These are phyloP conservation scores for Trichoderma sp. DNA, from an alignment of 2,329 filamentous ascomycete genomes.

Conservation along the genomic window DNA sequence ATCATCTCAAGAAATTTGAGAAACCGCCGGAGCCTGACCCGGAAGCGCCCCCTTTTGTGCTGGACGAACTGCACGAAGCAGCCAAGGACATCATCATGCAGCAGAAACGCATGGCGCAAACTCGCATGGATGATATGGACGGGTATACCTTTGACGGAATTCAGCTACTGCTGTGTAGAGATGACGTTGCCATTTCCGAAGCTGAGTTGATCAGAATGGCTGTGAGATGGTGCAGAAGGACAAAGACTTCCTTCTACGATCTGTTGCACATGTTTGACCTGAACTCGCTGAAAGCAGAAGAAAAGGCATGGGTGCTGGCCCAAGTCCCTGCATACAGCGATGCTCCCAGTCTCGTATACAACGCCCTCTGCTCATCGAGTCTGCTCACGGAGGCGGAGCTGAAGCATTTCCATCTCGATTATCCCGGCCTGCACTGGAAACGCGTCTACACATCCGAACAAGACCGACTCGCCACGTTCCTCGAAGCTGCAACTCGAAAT, in stretches of 20 bases:
- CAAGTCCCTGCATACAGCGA: conserved; percentile 37
- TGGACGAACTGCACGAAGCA: conserved; percentile 42
- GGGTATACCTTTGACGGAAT: conserved; percentile 36
- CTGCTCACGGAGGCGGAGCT: conserved; percentile 40
- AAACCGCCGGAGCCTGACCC: conserved; percentile 35
- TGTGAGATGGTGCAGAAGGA: conserved; percentile 41
- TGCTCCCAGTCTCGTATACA: conserved; percentile 39
- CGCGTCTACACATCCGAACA: conserved; percentile 39
- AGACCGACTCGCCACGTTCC: conserved; percentile 43
- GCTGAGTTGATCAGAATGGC: conserved; percentile 43
- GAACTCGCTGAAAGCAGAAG: conserved; percentile 38
- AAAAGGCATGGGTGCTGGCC: conserved; percentile 43
- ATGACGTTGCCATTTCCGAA: conserved; percentile 43
- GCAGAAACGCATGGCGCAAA: not conserved
- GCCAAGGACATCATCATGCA: conserved; percentile 32
- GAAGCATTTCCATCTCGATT: conserved; percentile 39
- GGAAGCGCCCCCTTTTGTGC: conserved; percentile 39
- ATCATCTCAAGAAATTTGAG: conserved; percentile 38
- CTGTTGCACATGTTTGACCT: conserved; percentile 40
- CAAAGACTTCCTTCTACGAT: conserved; percentile 34
- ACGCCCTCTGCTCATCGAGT: conserved; percentile 43
- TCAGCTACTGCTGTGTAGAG: conserved; percentile 40
- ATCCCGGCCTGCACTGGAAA: conserved; percentile 44
- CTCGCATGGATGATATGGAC: conserved; percentile 26
- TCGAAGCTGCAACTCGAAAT: conserved; percentile 37